These are phyloP conservation scores for Syzygium syzygioides DNA, from an alignment of 441 rosid genomes.

Conservation along the genomic window DNA sequence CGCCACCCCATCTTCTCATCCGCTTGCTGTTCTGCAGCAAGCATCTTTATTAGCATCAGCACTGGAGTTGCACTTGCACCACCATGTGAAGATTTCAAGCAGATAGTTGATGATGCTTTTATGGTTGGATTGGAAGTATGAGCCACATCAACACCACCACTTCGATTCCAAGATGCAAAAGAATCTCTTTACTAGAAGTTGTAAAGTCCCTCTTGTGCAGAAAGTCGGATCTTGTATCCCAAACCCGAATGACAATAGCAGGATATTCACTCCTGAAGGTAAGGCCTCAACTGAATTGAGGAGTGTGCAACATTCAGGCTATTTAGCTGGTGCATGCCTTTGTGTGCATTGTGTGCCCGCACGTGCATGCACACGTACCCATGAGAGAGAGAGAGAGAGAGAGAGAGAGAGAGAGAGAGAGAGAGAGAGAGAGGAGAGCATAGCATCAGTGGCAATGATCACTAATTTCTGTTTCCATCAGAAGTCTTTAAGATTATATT, in stretches of 20 bases:
- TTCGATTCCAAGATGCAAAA: not conserved
- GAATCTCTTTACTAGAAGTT: not conserved
- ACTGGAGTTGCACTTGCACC: not conserved
- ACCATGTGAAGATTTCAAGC: not conserved
- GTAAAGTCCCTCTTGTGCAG: not conserved
- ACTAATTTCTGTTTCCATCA: not conserved
- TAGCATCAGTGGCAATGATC: not conserved
- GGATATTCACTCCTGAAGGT: not conserved
- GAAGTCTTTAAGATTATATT: not conserved
- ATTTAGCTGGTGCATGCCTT: not conserved
- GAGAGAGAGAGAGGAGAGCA: not conserved
- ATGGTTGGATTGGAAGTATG: not conserved
- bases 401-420: not conserved
- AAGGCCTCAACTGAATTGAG: not conserved
- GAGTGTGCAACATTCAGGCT: not conserved
- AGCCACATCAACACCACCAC: not conserved
- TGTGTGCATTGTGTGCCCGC: not conserved
- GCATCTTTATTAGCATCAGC: not conserved
- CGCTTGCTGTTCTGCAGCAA: not conserved
- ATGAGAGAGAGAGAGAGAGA: not conserved
- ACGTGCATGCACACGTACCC: not conserved
- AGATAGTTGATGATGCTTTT: not conserved
- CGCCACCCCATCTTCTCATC: not conserved
- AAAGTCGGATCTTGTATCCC: not conserved
- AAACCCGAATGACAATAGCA: not conserved